These are phyloP conservation scores for Strigomonas culicis DNA, from an alignment of 208 protist species.

Conservation along the genomic window DNA sequence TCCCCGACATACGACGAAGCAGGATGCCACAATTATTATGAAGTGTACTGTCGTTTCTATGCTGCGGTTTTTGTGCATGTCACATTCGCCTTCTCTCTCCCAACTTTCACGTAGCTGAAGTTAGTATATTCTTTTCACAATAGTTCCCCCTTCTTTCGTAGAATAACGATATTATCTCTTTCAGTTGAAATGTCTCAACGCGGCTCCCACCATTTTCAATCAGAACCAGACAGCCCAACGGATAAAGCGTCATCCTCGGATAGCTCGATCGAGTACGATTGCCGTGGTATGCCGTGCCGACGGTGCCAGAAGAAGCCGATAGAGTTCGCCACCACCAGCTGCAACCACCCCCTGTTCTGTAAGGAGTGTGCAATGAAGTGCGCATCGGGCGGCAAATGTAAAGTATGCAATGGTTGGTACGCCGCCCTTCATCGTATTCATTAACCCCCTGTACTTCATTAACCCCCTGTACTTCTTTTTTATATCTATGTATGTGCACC, in stretches of 20 bases:
- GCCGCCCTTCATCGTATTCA: slow-evolving; percentile 31
- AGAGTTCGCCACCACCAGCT: slow-evolving; percentile 68
- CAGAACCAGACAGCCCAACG: too few species aligned
- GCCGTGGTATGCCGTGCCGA: slow-evolving; percentile 29
- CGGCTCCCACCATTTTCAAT: too few species aligned
- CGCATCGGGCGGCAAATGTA: slow-evolving; percentile 86
- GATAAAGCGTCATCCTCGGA: neutral
- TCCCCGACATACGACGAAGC: too few species aligned
- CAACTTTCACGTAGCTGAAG: neutral
- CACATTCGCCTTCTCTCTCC: neutral
- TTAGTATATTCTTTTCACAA: neutral
- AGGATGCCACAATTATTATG: neutral
- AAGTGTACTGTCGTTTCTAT: slow-evolving; percentile 1
- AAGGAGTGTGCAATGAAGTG: slow-evolving; percentile 87
- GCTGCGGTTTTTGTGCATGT: slow-evolving; percentile 10
- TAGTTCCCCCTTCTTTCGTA: neutral
- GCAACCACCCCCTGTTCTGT: slow-evolving; percentile 76
- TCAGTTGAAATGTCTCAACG: too few species aligned
- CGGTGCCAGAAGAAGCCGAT: slow-evolving; percentile 60
- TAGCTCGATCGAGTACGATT: neutral
- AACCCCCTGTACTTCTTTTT: neutral
- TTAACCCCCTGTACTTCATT: neutral
- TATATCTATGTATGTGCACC: neutral
- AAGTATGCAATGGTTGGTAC: slow-evolving; percentile 75
- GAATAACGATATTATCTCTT: too few species aligned